These are phyloP conservation scores for Mrakia gelida DNA, from an alignment of 768 basidiomycete genomes.

Conservation along the genomic window DNA sequence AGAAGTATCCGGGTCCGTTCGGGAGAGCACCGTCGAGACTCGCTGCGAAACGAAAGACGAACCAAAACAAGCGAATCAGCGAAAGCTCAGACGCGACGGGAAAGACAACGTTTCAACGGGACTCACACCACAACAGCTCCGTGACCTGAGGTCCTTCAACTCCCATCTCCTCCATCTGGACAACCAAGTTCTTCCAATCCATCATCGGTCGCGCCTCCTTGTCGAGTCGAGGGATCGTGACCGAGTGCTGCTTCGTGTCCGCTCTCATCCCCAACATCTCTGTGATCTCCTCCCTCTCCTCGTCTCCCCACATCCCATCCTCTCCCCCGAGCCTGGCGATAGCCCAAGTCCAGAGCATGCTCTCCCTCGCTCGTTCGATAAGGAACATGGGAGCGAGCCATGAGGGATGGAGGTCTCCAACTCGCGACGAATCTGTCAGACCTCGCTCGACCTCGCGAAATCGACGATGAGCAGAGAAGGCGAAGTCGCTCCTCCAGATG, in stretches of 20 bases:
- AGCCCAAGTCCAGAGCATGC: slow-evolving; percentile 41
- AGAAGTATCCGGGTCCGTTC: not conserved
- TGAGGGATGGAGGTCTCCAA: slow-evolving; percentile 25
- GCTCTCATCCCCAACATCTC: slow-evolving; percentile 5
- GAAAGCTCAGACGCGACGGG: no score
- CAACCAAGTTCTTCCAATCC: slow-evolving; percentile 35
- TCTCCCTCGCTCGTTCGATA: slow-evolving; percentile 27
- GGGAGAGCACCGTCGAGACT: slow-evolving; percentile 28
- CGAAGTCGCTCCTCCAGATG: slow-evolving; percentile 27
- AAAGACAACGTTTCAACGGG: no score
- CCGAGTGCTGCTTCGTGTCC: slow-evolving; percentile 34
- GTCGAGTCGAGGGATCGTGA: slow-evolving; percentile 38
- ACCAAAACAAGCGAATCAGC: not conserved
- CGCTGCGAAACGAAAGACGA: not conserved
- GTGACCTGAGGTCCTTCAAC: slow-evolving; percentile 42
- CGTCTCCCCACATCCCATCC: slow-evolving; percentile 2
- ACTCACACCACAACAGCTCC: slow-evolving; percentile 40
- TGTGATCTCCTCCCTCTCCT: not conserved
- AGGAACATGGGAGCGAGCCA: slow-evolving; percentile 25
- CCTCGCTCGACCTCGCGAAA: slow-evolving; percentile 28
- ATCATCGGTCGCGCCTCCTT: slow-evolving; percentile 39
- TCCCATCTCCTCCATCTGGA: slow-evolving; percentile 37
- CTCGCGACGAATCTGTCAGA: not conserved
- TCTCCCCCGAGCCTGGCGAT: slow-evolving; percentile 39
- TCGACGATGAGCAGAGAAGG: not conserved